A percentile compares a stretch with the other conserved stretches of the same genome.
Conservation (phyloP, 2,329 filamentous ascomycete genomes). For the Ceratocystis eucalypticola region DNA sequence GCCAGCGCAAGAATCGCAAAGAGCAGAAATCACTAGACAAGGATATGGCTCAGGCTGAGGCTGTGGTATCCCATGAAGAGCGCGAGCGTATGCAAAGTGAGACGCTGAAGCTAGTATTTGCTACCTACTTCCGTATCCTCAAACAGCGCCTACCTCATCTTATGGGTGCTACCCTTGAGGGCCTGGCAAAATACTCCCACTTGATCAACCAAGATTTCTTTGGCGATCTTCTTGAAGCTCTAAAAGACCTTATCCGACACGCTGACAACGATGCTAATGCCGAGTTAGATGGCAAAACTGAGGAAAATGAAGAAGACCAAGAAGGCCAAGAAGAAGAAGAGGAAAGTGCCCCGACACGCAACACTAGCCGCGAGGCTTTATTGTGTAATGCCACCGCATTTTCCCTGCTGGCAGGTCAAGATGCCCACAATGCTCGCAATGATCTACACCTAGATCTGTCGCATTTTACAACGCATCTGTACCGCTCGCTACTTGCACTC, state of each 20-base stretch:
- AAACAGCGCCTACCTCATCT: conserved; percentile 69
- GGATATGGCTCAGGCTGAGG: conserved; percentile 86
- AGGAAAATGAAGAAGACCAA: conserved; percentile 31
- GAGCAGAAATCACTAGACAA: conserved; percentile 82
- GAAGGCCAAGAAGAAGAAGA: conserved; percentile 37
- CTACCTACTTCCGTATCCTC: conserved; percentile 84
- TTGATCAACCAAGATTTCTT: conserved; percentile 99
- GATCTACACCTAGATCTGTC: conserved; percentile 79
- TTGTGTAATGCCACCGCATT: conserved; percentile 95
- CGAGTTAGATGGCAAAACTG: conserved; percentile 23
- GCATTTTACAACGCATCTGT: conserved; percentile 91
- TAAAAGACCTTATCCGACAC: conserved; percentile 81
- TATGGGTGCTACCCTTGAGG: conserved; percentile 95
- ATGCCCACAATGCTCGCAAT: conserved; percentile 70
- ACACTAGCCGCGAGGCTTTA: conserved; percentile 72
- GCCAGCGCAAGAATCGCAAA: conserved; percentile 65
- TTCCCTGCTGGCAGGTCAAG: conserved; percentile 88
- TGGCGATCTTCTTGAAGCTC: conserved; percentile 81
- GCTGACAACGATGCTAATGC: conserved; percentile 42
- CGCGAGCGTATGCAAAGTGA: conserved; percentile 89
- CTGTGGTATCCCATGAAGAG: conserved; percentile 81
- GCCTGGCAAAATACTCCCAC: conserved; percentile 83
- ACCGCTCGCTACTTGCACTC: conserved; percentile 67
- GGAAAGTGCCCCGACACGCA: conserved; percentile 41
- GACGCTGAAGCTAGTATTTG: conserved; percentile 90